Evolutionary conservation across 768 basidiomycete genomes (phyloP).

Genomic region (Collybiopsis luxurians): DNA sequence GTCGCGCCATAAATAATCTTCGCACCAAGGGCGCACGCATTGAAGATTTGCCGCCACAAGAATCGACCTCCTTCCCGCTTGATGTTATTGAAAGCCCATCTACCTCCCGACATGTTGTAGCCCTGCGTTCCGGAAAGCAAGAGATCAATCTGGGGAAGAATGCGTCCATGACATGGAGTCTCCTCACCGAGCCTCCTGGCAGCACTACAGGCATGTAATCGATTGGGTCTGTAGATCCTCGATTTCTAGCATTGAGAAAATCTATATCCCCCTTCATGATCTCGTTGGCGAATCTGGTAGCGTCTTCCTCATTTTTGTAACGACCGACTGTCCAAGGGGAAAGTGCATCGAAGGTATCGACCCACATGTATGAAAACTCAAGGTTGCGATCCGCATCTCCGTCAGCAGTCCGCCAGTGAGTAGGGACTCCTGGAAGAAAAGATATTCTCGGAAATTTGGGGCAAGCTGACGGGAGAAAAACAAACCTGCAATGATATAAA

Average conservation of each 20-base stretch:
- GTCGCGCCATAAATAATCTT: constrained; percentile 51
- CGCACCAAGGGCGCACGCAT: constrained; percentile 58
- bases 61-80: constrained; percentile 75
- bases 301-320: constrained; percentile 56
- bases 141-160: neutral
- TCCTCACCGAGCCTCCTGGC: constrained; percentile 56
- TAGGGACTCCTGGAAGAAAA: constrained; percentile 51
- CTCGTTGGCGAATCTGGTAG: constrained; percentile 58
- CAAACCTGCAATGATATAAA: constrained; percentile 56
- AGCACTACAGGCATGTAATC: constrained; percentile 83
- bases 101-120: constrained; percentile 68
- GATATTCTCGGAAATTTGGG: neutral
- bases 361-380: constrained; percentile 64
- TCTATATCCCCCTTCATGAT: constrained; percentile 66
- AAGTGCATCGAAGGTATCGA: constrained; percentile 78
- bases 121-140: constrained; percentile 38
- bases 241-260: constrained; percentile 47
- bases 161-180: neutral
- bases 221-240: constrained; percentile 38
- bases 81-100: constrained; percentile 71
- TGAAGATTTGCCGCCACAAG: constrained; percentile 75
- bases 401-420: constrained; percentile 71
- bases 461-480: no score
- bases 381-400: constrained; percentile 70
- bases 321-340: constrained; percentile 84